Base-by-base conservation (phyloP, 2,329 filamentous ascomycete species). In the Aschersonia sp. region DNA sequence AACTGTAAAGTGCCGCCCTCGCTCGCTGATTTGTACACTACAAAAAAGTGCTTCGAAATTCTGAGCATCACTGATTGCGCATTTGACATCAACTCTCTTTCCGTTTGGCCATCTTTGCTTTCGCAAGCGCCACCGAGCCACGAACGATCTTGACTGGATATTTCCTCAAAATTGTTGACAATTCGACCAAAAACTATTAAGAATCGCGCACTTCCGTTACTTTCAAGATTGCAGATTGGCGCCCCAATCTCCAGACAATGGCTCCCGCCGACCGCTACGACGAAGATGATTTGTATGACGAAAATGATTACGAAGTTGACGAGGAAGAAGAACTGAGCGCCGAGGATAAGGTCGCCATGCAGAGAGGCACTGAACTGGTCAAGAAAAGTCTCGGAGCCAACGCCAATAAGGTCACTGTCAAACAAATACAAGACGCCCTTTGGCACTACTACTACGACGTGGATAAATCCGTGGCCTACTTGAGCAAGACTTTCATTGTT, bases 361-460 rank as follows among this genome's bases (percentile, higher is more conserved):
- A 74, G 40, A 64, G 76, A 40, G 83, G 81, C 45, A 87, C 82
- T 1, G 69, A 73, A 40, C 72, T 81, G 53, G 83, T 94, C 37
- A 74, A 77, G 49, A 70, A 71, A 51, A 73, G 74, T 7, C 69
- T 95, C n/a, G 83, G 79, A 6, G 63, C 67, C 8, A 71, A 77
- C 50, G 69, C 73, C 32, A 66, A 66, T 53, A 79, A 76, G 51
- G 72, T 82, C 55, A 75, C 72, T 37, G 66, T 63, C 43, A 63
- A 59, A 39, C 83, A 95, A 59, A 90, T 95, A 52, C 80, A 94
- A 61, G 90, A 97, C 51, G 77, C 89, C 0, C 66, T 98, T 12
- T 97, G 88, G 87, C 80, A 98, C 65, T 95, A 95, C 64, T 97
- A 90, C 63, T 97, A 89, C 61, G 89, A 98, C 57, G 73, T 95